Evolutionary conservation across 2,329 filamentous ascomycete genomes (phyloP), one percentile per base, ranked within the genome.

Genomic region (Botryotinia calthae): DNA sequence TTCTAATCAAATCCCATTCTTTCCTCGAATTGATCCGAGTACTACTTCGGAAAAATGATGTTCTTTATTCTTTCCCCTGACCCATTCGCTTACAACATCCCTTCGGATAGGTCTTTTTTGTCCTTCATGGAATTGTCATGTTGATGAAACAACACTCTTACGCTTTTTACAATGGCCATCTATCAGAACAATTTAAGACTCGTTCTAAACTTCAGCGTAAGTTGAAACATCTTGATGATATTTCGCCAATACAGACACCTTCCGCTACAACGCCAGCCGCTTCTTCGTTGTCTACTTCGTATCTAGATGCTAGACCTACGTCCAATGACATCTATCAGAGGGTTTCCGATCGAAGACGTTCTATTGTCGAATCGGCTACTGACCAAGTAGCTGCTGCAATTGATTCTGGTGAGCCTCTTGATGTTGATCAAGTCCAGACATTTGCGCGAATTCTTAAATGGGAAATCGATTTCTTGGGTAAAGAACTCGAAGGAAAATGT

Each of bases 91-190:
- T 71, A 64, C n/a, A 54, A 46, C 22, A 71, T 42, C 22, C 12
- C 37, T 37, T 31, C 42, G 34, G 31, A 6, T 22, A 71, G 70
- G 70, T 72, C 28, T 94, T 92, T 80, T 92, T 93, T 68, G 89
- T 93, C 16, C 83, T 95, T 28, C 92, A 95, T 79, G 89, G 89
- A 22, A 83, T 95, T 72, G 88, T 92, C 4, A 91, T 94, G 86
- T 80, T 95, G 37, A 95, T 95, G 93, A 95, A 95, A 83, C 91
- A 94, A 81, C 93, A 94, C 80, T 91, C 75, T 25, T n/a, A 42
- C 14, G 37, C 66, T 25, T 40, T 66, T 76, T 78, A 93, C 81
- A 95, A 94, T 77, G 92, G 93, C 10, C 87, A 94, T 75, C 83
- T 91, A 68, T 93, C 87, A 4, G 86, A 87, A 31, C 83, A 88